phyloP scores from a whole-genome alignment of 495 filamentous ascomycete genomes.

The Hyaloscypha hepaticicola region DNA sequence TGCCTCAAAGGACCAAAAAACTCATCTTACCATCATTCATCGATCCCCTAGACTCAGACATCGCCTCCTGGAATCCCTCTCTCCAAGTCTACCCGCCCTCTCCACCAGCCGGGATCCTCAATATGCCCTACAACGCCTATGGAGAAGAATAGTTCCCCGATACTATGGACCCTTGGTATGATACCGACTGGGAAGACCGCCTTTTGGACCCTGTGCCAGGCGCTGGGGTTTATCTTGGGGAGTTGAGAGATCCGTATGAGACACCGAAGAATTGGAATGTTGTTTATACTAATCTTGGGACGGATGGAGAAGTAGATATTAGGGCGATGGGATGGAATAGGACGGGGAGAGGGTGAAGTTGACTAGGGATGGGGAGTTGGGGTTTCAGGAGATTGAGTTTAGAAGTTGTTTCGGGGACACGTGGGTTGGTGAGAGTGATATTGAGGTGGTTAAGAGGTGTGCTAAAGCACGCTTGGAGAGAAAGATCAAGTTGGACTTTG shows the following conservation, averaged over 20 bases:
- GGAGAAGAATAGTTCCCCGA: not conserved
- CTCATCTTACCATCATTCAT: not conserved
- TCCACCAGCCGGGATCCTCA: not conserved
- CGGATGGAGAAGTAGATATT: not conserved
- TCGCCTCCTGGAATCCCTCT: not conserved
- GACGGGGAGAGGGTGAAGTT: not conserved
- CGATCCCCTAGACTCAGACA: not conserved
- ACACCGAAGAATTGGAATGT: not conserved
- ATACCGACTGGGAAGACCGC: not conserved
- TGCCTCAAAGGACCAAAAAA: not conserved
- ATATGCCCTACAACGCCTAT: not conserved
- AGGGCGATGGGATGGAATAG: not conserved
- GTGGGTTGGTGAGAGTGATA: not conserved
- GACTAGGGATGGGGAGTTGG: not conserved
- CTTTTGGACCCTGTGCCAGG: slow-evolving; percentile 2
- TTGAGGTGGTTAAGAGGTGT: not conserved
- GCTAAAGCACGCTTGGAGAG: not conserved
- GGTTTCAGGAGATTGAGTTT: not conserved
- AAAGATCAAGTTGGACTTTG: not conserved
- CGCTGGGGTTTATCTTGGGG: slow-evolving; percentile 5
- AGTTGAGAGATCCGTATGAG: not conserved
- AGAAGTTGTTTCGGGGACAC: not conserved
- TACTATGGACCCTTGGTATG: not conserved
- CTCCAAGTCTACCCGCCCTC: not conserved
- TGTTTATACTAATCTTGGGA: not conserved